A percentile compares a stretch with the other conserved stretches of the same genome.
These are phyloP conservation scores for Xylaria digitata DNA, from an alignment of 2,329 filamentous ascomycete species.

Conservation along the genomic window DNA sequence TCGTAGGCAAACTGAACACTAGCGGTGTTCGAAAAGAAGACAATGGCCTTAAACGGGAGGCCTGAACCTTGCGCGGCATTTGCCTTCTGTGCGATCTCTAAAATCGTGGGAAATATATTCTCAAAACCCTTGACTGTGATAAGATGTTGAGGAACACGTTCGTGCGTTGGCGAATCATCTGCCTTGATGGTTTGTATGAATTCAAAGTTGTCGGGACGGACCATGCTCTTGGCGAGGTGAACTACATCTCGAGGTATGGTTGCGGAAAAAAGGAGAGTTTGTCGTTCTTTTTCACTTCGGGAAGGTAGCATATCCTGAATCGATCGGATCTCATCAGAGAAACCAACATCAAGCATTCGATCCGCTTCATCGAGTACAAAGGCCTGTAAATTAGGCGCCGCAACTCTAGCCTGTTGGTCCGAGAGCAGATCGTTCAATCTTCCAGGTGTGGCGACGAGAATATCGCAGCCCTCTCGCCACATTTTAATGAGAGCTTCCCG, in stretches of 20 bases:
- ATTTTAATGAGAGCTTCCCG: conserved; percentile 72
- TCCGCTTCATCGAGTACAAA: conserved; percentile 97
- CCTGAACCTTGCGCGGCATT: conserved; percentile 61
- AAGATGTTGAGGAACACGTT: conserved; percentile 82
- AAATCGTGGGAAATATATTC: conserved; percentile 79
- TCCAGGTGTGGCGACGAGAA: conserved; percentile 91
- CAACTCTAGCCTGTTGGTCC: conserved; percentile 71
- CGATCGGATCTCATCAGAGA: conserved; percentile 71
- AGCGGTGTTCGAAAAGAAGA: conserved; percentile 86
- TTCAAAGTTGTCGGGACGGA: conserved; percentile 83
- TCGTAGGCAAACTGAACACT: conserved; percentile 74
- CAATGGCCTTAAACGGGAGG: conserved; percentile 90
- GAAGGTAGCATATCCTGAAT: conserved; percentile 74
- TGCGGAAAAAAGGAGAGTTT: conserved; percentile 95
- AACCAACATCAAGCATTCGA: conserved; percentile 97
- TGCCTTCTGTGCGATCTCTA: conserved; percentile 78
- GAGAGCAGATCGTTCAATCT: conserved; percentile 84
- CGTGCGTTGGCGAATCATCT: conserved; percentile 86
- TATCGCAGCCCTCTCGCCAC: conserved; percentile 81
- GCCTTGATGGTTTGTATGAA: conserved; percentile 89
- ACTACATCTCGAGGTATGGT: conserved; percentile 90
- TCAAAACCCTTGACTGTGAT: conserved; percentile 75
- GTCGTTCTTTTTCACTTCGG: conserved; percentile 72
- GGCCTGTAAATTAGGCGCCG: conserved; percentile 85
- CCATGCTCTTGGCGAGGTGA: conserved; percentile 77